A percentile compares a stretch with the other conserved stretches of the same genome.
Evolutionary conservation across 2,329 filamentous ascomycete species (phyloP).

Genomic region (Clarireedia hainanense): DNA sequence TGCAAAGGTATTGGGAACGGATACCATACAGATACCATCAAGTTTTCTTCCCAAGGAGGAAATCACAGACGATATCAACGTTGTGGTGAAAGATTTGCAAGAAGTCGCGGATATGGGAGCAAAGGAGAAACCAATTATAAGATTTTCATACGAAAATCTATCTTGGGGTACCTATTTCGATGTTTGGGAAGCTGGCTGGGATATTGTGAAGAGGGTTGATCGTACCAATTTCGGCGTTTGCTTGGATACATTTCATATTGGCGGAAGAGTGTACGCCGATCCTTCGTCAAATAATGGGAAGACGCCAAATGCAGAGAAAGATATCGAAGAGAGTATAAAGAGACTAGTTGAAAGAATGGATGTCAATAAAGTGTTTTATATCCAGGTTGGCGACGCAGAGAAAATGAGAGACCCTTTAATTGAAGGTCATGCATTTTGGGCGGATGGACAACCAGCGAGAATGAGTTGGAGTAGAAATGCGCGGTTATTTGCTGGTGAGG

Average conservation of each 20-base stretch:
- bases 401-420: slow-evolving; percentile 49
- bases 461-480: slow-evolving; percentile 78
- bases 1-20: slow-evolving; percentile 46
- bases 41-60: background rate
- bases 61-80: slow-evolving; percentile 44
- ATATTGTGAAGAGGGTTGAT: slow-evolving; percentile 55
- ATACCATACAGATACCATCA: slow-evolving; percentile 34
- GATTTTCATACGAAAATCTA: slow-evolving; percentile 66
- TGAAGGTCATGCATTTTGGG: slow-evolving; percentile 47
- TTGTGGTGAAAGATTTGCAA: slow-evolving; percentile 54
- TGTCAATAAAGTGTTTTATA: slow-evolving; percentile 59
- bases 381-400: slow-evolving; percentile 71
- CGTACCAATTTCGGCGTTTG: slow-evolving; percentile 60
- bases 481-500: slow-evolving; percentile 58
- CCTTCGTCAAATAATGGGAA: slow-evolving; percentile 45
- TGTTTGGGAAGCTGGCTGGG: slow-evolving; percentile 65
- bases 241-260: slow-evolving; percentile 71
- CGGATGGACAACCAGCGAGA: slow-evolving; percentile 46
- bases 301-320: slow-evolving; percentile 45
- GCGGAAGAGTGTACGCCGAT: slow-evolving; percentile 62
- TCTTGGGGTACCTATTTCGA: slow-evolving; percentile 65
- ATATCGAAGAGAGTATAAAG: slow-evolving; percentile 34
- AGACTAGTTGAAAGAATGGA: slow-evolving; percentile 37
- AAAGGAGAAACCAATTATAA: slow-evolving; percentile 44
- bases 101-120: slow-evolving; percentile 60